phyloP scores from a whole-genome alignment of 768 basidiomycete species.

The Agaricus blazei region DNA sequence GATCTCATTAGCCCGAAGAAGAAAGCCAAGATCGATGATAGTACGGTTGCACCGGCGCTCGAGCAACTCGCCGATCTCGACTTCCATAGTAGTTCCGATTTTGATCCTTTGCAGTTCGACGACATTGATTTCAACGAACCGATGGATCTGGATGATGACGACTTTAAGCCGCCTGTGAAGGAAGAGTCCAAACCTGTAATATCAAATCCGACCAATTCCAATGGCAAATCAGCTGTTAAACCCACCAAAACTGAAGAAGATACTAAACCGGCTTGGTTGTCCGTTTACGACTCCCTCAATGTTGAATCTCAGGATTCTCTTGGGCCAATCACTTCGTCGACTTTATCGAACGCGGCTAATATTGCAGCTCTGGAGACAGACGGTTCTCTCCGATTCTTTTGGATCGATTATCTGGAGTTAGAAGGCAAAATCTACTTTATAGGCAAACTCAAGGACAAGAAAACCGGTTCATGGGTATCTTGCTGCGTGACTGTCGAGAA shows the following conservation, averaged over 20 bases:
- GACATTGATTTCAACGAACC: slow-evolving; percentile 61
- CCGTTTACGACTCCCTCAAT: slow-evolving; percentile 66
- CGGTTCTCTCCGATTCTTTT: slow-evolving; percentile 86
- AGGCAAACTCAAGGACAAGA: slow-evolving; percentile 86
- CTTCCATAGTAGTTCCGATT: slow-evolving; percentile 47
- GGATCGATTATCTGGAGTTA: slow-evolving; percentile 91
- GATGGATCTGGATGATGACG: slow-evolving; percentile 52
- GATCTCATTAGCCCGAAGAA: slow-evolving; percentile 64
- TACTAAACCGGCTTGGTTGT: slow-evolving; percentile 59
- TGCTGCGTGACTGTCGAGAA: slow-evolving; percentile 84
- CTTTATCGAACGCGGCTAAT: slow-evolving; percentile 31
- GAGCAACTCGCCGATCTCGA: slow-evolving; percentile 55
- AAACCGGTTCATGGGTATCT: slow-evolving; percentile 65
- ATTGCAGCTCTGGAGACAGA: slow-evolving; percentile 73
- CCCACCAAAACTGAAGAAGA: slow-evolving; percentile 45
- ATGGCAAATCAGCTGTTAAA: slow-evolving; percentile 15
- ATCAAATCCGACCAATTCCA: slow-evolving; percentile 15
- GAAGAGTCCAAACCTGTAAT: slow-evolving; percentile 12
- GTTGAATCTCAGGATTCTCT: slow-evolving; percentile 58
- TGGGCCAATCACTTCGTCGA: slow-evolving; percentile 37
- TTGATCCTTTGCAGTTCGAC: slow-evolving; percentile 40
- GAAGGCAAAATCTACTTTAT: slow-evolving; percentile 83
- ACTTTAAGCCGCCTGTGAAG: slow-evolving; percentile 35
- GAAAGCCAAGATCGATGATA: slow-evolving; percentile 43
- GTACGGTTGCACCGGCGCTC: slow-evolving; percentile 47